Base-by-base conservation (phyloP, 2,329 filamentous ascomycete species). In the Fusarium drepaniforme region DNA sequence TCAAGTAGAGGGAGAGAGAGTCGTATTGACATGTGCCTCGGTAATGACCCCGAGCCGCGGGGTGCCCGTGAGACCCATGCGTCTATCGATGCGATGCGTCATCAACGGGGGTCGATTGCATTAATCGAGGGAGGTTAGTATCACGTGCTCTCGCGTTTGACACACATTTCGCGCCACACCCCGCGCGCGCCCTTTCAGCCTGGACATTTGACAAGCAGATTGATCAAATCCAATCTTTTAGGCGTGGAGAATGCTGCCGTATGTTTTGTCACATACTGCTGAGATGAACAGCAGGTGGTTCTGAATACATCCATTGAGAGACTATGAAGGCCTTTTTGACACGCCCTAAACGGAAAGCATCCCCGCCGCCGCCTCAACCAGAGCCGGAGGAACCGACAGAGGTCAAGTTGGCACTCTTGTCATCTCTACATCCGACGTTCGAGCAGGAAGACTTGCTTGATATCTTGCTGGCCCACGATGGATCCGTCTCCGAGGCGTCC, bases 401-500 rank as follows among this genome's bases (percentile, higher is more conserved):
- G 73, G 87, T 97, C 77, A 98, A 98, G 80, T 85, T 99, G 16
- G 95, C 95, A 2, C 86, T 97, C 2, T 85, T 99, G 4, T 90
- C 93, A 3, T 98, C 97, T 1, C 84, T 98, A 0, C 89, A 95
- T 75, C 91, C 94, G 0, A 81, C 86, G 1, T 75, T 92, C 5
- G 87, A 91, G 9, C 91, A 93, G 57, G 90, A 92, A 40, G 86
- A 88, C 0, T 86, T 98, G 1, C 88, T 99, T 0, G 96, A 98
- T 74, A 85, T 95, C 8, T 87, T 98, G 0, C 86, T 98, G 1
- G 91, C 91, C 0, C 91, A 94, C 70, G 90, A 96, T 33, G 97
- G 97, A 0, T 94, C 91, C 1, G 93, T 98, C 1, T 85, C 92
- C 23, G 84, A 88, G 11, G 92, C 94, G 1, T 89, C 90, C 0